These are phyloP conservation scores for rapeseed (Brassica napus) DNA, from an alignment of 345 rosid genomes.

Conservation along the genomic window Da-Ae NC_063436.1:25618501-25619000, in stretches of 20 bases:
- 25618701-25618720: no score
- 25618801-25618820: background rate
- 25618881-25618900: no score
- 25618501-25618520: background rate
- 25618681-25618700: no score
- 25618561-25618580: background rate
- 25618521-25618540: background rate
- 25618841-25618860: constrained; percentile 5
- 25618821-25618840: background rate
- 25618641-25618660: no score
- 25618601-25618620: constrained; percentile 15
- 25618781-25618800: background rate
- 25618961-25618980: no score
- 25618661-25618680: no score
- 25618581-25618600: background rate
- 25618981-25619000: no score
- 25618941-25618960: no score
- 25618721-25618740: background rate
- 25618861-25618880: background rate
- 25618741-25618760: background rate
- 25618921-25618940: no score
- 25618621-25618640: background rate
- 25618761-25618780: background rate
- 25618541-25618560: background rate
- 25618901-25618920: no score